A percentile compares a stretch with the other conserved stretches of the same genome.
These are phyloP conservation scores for Dothidotthia symphoricarpi DNA, from an alignment of 2,329 filamentous ascomycete genomes.

Conservation along the genomic window DNA sequence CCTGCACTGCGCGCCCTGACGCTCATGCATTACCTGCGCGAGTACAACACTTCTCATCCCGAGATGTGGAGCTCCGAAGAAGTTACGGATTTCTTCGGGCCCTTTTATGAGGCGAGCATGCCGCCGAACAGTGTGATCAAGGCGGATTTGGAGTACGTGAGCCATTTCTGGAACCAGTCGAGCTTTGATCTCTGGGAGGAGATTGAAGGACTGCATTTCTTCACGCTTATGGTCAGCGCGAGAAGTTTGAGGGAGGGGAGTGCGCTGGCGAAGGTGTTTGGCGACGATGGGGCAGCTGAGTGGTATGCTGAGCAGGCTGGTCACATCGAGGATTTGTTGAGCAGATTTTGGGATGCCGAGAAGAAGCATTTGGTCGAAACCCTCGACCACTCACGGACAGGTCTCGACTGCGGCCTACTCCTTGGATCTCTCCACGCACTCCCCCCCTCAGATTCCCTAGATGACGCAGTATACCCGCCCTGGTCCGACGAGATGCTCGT, in stretches of 20 bases:
- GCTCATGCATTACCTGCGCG: conserved; percentile 44
- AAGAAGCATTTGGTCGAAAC: conserved; percentile 42
- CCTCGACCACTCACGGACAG: conserved; percentile 32
- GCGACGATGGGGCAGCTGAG: conserved; percentile 38
- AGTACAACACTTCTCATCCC: conserved; percentile 44
- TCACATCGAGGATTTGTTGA: conserved; percentile 34
- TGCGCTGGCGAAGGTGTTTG: conserved; percentile 34
- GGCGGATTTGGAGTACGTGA: conserved; percentile 47
- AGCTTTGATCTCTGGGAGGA: conserved; percentile 50
- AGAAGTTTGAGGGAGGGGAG: conserved; percentile 39
- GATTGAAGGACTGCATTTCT: conserved; percentile 45
- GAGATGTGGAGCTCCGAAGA: conserved; percentile 30
- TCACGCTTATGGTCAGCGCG: conserved; percentile 42
- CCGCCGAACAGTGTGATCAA: conserved; percentile 45
- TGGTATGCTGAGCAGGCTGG: conserved; percentile 44
- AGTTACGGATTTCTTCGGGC: conserved; percentile 32
- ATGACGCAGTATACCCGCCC: conserved; percentile 28
- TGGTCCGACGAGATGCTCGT: conserved; percentile 42
- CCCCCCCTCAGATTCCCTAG: conserved; percentile 18
- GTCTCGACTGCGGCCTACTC: conserved; percentile 41
- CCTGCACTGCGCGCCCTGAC: conserved; percentile 46
- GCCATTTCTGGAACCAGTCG: conserved; percentile 43
- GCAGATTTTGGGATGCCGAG: conserved; percentile 40
- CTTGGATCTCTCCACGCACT: conserved; percentile 42
- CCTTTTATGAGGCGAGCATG: conserved; percentile 40